Base-by-base conservation (phyloP, 495 filamentous ascomycete species). In the Annulohypoxylon nitens region DNA sequence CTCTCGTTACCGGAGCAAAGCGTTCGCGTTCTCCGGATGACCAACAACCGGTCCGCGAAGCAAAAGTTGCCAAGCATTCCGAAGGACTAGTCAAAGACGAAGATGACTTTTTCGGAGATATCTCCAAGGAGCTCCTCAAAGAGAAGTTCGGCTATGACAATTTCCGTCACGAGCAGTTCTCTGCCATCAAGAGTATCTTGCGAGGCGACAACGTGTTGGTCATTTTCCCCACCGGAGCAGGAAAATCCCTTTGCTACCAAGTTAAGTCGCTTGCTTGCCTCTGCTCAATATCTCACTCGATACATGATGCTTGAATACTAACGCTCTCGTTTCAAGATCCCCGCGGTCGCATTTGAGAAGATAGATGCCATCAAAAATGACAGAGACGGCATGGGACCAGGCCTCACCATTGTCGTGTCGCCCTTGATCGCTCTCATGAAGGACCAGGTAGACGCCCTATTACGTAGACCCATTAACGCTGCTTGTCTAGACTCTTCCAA, bases 191-290 rank as follows among this genome's bases (percentile, higher is more conserved):
- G 16, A 71, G 82, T 6, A 70, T 87, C 12, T 76, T 90, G 2
- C 71, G 67, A 30, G 87, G 87, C 1, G 79, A 84, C 2, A 89
- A 85, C 70, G 81, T 83, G 0, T 76, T 83, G 6, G 86, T 86
- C 4, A 74, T 91, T 16, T 91, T 90, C 64, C 88, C 88, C 0
- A 89, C 88, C 5, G 88, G 87, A 30, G 87, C 86, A 8, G 88
- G 88, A 7, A 90, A 89, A 74, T 88, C 86, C 37, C 77, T 89
- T 0, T 85, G 85, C 45, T 89, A 87, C 61, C 87, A 82, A 60
- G 79, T 80, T 55, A 20, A 65, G 45, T 55, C 65, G 20, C 20
- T 23, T 23, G 43, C 11, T 61, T 20, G 5, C n/a, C 55, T 7
- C 26, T n/a, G 5, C 4, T 34, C 3, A 18, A 39, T 9, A 34